Evolutionary conservation across 306 rosid genomes (phyloP), one percentile per base, ranked within the genome.

Genomic region (Dalbergia cochinchinensis): DNA sequence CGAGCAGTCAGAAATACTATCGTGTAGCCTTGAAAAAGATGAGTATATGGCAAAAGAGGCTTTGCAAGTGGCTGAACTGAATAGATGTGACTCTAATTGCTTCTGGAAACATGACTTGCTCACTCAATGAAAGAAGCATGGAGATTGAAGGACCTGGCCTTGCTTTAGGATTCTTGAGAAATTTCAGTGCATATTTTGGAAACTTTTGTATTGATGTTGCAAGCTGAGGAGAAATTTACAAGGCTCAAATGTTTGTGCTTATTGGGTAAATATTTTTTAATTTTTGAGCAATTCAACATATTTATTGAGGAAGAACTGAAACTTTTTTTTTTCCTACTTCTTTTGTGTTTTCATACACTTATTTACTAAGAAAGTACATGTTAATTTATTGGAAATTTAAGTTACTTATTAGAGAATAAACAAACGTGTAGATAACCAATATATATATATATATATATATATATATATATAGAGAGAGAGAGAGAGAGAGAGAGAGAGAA

Each of bases 101-200:
- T 59, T 59, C 65, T 59, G 35, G 65, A 59, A 22, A 59, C 65
- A 20, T 11, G 35, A 59, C 65, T 59, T 34, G 65, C 7, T 59
- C 5, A 14, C 54, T 48, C n/a, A 16, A 54, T 54, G 60, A 6
- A 7, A 54, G 19, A 18, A 7, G 20, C 0, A 7, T 54, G 22
- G 58, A 1, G 26, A 54, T 8, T 16, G 11, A 11, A 54, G 12
- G 53, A 44, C 2, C 19, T 15, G 58, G 19, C 20, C 15, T 51
- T 13, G 6, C 18, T 51, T 51, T 13, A 15, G 14, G 58, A 51
- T 53, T 53, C 20, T 53, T n/a, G 59, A n/a, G 9, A n/a, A 53
- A 7, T 53, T 53, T 53, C 16, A 7, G 20, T 15, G 19, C 20
- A 53, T 54, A 54, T 7, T 54, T 16, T 16, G 22, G 16, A 6